A percentile compares a stretch with the other conserved stretches of the same genome.
phyloP scores from a whole-genome alignment of 192 early-diverging fungal species.

The Linnemannia schmuckeri region DNA sequence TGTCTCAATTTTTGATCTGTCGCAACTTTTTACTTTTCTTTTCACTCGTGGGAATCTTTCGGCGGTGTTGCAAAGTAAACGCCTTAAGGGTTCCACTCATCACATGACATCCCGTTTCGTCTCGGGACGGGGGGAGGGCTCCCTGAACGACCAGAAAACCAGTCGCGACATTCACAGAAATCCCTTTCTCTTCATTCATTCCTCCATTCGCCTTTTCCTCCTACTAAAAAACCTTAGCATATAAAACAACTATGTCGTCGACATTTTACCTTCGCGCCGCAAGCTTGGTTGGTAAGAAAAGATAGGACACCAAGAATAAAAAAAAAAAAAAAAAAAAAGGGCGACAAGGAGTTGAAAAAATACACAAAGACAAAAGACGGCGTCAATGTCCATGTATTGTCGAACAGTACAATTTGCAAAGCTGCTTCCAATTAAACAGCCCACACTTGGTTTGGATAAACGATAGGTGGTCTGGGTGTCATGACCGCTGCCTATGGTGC shows the following conservation, averaged over 20 bases:
- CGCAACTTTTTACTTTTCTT: not conserved
- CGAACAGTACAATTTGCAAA: not conserved
- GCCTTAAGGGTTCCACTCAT: not conserved
- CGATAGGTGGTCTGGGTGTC: conserved; percentile 44
- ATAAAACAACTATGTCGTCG: conserved; percentile 25
- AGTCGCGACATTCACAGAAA: conserved; percentile 1
- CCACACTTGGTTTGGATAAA: too few relatives aligned
- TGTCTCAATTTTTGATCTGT: not conserved
- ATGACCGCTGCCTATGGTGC: conserved; percentile 44
- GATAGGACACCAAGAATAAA: not conserved
- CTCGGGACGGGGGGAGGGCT: not conserved
- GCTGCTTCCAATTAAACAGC: not conserved
- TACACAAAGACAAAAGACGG: not conserved
- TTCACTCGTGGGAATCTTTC: conserved; percentile 15
- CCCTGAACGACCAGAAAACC: not conserved
- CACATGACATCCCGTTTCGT: not conserved
- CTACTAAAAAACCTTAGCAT: not conserved
- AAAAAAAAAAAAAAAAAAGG: not conserved
- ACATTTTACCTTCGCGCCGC: conserved; percentile 50
- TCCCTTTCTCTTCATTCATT: not conserved
- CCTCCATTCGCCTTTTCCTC: not conserved
- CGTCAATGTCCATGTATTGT: too few relatives aligned
- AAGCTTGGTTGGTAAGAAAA: conserved; percentile 27
- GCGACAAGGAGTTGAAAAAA: not conserved
- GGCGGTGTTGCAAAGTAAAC: not conserved